Conservation (phyloP, 2,329 filamentous ascomycete species). For the Chaetomiaceae sp. region DNA sequence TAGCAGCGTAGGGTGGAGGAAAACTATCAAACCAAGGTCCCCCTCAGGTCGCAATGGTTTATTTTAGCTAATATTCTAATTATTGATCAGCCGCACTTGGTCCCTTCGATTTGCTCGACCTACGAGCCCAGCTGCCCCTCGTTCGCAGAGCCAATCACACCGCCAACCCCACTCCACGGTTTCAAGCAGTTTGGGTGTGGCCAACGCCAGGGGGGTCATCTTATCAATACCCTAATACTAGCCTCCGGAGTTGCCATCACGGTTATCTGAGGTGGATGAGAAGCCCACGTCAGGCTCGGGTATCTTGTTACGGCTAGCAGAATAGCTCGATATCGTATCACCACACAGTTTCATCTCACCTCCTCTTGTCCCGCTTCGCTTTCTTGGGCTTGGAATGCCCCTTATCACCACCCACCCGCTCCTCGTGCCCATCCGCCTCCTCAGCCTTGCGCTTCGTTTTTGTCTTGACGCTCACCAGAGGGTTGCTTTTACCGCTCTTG, state of each 20-base stretch:
- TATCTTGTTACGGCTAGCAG: conserved; percentile 14
- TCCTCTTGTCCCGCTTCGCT: conserved; percentile 37
- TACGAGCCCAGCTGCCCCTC: conserved; percentile 15
- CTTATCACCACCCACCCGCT: conserved; percentile 51
- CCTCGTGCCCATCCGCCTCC: conserved; percentile 59
- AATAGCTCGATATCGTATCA: neutral
- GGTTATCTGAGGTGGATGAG: too few species aligned
- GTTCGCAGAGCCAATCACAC: conserved; percentile 15
- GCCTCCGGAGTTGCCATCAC: too few species aligned
- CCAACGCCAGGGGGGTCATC: too few species aligned
- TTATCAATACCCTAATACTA: too few species aligned
- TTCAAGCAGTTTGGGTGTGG: too few species aligned
- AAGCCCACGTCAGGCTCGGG: conserved; percentile 5
- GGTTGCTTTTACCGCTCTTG: conserved; percentile 52
- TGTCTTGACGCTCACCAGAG: conserved; percentile 78
- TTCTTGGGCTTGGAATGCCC: conserved; percentile 53
- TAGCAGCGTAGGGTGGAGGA: neutral
- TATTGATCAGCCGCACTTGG: neutral
- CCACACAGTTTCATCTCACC: conserved; percentile 10
- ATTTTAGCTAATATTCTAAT: neutral
- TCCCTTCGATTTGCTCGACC: too few species aligned
- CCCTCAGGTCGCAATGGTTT: neutral
- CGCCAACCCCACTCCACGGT: neutral
- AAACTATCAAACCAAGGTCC: neutral
- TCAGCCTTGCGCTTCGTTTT: conserved; percentile 73